Conservation (phyloP, 2,329 filamentous ascomycete genomes). For the Colletotrichum tanaceti region DNA sequence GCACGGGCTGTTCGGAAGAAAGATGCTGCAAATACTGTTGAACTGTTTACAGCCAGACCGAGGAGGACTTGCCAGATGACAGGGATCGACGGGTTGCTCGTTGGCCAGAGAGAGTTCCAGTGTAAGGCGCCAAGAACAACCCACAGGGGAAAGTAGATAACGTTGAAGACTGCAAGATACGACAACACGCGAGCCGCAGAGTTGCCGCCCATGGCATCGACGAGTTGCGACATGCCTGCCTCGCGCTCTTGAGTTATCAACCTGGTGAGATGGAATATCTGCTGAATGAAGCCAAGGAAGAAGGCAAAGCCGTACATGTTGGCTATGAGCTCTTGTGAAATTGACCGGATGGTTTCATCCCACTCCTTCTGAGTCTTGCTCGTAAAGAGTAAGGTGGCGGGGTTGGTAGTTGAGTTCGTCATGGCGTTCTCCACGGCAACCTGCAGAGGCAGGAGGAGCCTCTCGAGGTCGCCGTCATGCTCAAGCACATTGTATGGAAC, state of each 20-base stretch:
- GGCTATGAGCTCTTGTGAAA: conserved; percentile 36
- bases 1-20: conserved; percentile 51
- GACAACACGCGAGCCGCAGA: neutral
- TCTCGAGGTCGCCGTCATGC: conserved; percentile 43
- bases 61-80: conserved; percentile 60
- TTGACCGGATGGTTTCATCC: conserved; percentile 7
- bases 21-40: conserved; percentile 66
- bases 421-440: conserved; percentile 52
- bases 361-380: conserved; percentile 26
- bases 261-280: conserved; percentile 31
- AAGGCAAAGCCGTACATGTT: conserved; percentile 44
- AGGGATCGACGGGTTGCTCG: conserved; percentile 47
- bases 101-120: conserved; percentile 46
- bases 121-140: conserved; percentile 46
- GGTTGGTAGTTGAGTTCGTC: conserved; percentile 43
- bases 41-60: conserved; percentile 68
- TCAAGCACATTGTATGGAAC: conserved; percentile 62
- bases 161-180: neutral
- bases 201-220: conserved; percentile 43
- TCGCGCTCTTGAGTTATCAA: conserved; percentile 49
- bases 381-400: conserved; percentile 43
- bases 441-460: conserved; percentile 45
- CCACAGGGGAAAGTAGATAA: conserved; percentile 40
- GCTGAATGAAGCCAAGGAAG: conserved; percentile 42
- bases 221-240: conserved; percentile 47